Evolutionary conservation across 2,329 filamentous ascomycete genomes (phyloP), one percentile per base, ranked within the genome.

Genomic region (Thielaviopsis euricoi): DNA sequence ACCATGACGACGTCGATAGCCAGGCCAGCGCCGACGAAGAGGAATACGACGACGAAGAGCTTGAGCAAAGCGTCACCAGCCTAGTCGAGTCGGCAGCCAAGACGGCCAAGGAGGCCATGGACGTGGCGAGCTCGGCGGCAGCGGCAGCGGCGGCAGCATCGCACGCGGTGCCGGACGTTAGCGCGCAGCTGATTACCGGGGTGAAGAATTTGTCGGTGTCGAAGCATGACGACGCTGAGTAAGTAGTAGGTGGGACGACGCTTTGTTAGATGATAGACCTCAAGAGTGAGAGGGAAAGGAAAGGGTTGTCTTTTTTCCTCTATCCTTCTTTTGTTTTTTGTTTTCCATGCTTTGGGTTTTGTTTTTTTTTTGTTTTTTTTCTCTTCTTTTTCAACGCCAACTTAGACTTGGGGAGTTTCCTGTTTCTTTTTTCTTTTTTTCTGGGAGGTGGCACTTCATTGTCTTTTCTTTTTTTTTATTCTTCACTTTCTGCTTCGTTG

Each of bases 1-100:
- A 75, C 58, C 54, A 60, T 37, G 55, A 52, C 2, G 58, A 54
- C 15, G 64, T 65, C 46, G 76, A 77, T 17, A 75, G 74, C 3
- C 68, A 68, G 29, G 67, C 69, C 17, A 66, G 69, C 40, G 67
- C 70, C 2, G 71, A 63, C 1, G 65, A 67, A 0, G 71, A 73
- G 0, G 73, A 75, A 15, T 71, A 71, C 21, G 67, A 60, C 2
- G 46, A 58, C 46, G 58, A 60, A 10, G 57, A 59, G 17, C 46
- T 59, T 13, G 61, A 58, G 49, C 53, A 57, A 6, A 57, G 51
- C n/a, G 52, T 60, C 37, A 57, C 52, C 43, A 57, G 37, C 49
- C 40, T 58, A 3, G 59, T 61, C 26, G 59, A 58, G 26, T 43
- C 49, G 19, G 59, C 37, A 4, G 59, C 59, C 6, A 52, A 53